Base-by-base conservation (phyloP, 148 eudicot species). In the Heliamphora exappendiculata region DNA sequence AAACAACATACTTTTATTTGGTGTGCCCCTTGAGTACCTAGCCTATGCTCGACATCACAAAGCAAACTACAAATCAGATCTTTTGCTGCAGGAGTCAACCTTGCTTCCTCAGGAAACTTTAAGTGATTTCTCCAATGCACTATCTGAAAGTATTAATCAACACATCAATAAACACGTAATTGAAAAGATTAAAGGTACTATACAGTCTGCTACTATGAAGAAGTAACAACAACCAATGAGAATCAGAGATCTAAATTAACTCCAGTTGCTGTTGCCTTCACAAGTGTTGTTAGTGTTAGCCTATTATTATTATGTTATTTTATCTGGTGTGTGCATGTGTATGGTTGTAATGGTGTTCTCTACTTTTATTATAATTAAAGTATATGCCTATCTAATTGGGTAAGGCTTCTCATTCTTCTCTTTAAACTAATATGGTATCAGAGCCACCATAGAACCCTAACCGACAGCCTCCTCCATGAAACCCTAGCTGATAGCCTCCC, bases 71-170 rank as follows among this genome's bases (percentile, higher is more conserved):
- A 69, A 39, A 89, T 89, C 68, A 89, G 82, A 79, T 89, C 89
- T 68, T 80, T 86, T 36, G 93, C 93, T 74, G 84, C 89, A 29
- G 83, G 82, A 72, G 88, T 53, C 73, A 89, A 68, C 65, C 86
- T 82, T 64, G 80, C 79, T 68, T 86, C 86, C 22, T 73, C 78
- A 19, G 91, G 91, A 83, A 89, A 88, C 70, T 80, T 81, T 28
- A 88, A 79, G 77, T 88, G 88, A 72, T 76, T 83, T 77, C 71
- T 89, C 91, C 93, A 89, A 67, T 89, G 82, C 58, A 86, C 91
- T 67, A 89, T 89, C 93, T 89, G 83, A 29, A 78, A 74, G 33
- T 64, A 26, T 19, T 34, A 41, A 51, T 34, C 70, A 59, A 60
- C 51, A 50, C 17, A 31, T 26, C 17, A 58, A 58, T 14, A 20